A percentile compares a stretch with the other conserved stretches of the same genome.
phyloP scores from a whole-genome alignment of 306 rosid genomes.

The Hylodesmum podocarpum region DNA sequence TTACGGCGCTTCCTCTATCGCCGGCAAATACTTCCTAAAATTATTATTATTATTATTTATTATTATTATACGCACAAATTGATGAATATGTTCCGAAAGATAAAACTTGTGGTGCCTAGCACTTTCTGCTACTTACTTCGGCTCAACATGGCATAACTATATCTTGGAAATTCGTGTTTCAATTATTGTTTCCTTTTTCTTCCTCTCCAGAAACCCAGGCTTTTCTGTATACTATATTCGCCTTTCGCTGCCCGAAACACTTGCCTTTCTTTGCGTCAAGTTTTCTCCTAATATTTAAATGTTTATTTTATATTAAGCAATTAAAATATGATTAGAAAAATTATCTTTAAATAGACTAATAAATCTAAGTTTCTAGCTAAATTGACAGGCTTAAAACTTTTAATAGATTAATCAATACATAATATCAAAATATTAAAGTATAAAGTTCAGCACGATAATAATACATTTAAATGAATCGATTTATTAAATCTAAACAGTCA shows the following conservation, averaged over 20 bases:
- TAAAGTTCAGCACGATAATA: too few species aligned
- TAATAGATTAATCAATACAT: too few species aligned
- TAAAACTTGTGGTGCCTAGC: not conserved
- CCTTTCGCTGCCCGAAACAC: too few species aligned
- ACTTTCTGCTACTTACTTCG: not conserved
- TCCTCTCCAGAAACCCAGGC: not conserved
- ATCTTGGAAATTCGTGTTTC: not conserved
- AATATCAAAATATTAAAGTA: too few species aligned
- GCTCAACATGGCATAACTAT: not conserved
- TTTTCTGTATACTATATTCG: not conserved
- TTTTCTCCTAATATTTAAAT: not conserved
- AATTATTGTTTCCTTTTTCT: not conserved
- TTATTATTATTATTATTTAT: not conserved
- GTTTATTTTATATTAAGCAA: too few species aligned
- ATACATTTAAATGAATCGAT: too few species aligned
- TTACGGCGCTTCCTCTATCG: slow-evolving; percentile 28
- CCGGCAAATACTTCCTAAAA: slow-evolving; percentile 43
- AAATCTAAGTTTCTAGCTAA: too few species aligned
- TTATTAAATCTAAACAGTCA: too few species aligned
- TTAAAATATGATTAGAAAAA: too few species aligned
- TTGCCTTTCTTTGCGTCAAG: not conserved
- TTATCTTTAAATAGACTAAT: too few species aligned
- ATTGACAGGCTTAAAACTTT: too few species aligned
- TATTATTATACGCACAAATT: not conserved
- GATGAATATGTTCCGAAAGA: not conserved